Conservation (phyloP, 106 monocot species). For the Iris macrosiphon region DNA sequence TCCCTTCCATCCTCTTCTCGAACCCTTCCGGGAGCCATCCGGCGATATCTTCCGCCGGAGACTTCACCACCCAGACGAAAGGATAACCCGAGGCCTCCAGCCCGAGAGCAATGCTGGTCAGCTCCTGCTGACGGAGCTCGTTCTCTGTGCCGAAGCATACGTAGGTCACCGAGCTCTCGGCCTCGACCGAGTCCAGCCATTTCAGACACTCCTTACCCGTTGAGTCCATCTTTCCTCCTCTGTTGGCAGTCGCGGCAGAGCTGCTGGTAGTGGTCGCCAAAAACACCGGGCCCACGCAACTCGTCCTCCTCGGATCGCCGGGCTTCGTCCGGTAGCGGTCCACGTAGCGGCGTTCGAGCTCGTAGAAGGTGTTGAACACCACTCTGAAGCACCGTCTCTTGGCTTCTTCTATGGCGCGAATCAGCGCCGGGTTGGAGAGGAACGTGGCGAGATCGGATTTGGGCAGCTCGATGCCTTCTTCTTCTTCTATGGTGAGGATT, state of each 20-base stretch:
- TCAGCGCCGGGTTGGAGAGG: not conserved
- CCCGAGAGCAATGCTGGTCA: conserved; percentile 19
- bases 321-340: not conserved
- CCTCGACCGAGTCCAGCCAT: conserved; percentile 23
- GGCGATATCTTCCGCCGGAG: not conserved
- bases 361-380: conserved; percentile 4
- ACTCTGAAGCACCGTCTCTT: not conserved
- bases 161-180: conserved; percentile 25
- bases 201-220: not conserved
- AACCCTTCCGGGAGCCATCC: conserved; percentile 12
- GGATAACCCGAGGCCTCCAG: conserved; percentile 6
- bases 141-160: conserved; percentile 41
- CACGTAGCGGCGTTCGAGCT: conserved; percentile 1
- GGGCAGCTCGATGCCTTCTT: not conserved
- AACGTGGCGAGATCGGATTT: not conserved
- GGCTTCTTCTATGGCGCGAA: not conserved
- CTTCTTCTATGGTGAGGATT: too few relatives aligned
- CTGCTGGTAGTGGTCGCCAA: not conserved
- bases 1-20: conserved; percentile 10
- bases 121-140: conserved; percentile 12
- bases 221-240: not conserved
- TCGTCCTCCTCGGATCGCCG: not conserved
- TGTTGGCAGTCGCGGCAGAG: too few relatives aligned
- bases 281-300: conserved; percentile 13
- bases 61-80: conserved; percentile 15